phyloP scores from a whole-genome alignment of 176 grass and related monocot genomes.

The Urochloa ruziziensis region DNA sequence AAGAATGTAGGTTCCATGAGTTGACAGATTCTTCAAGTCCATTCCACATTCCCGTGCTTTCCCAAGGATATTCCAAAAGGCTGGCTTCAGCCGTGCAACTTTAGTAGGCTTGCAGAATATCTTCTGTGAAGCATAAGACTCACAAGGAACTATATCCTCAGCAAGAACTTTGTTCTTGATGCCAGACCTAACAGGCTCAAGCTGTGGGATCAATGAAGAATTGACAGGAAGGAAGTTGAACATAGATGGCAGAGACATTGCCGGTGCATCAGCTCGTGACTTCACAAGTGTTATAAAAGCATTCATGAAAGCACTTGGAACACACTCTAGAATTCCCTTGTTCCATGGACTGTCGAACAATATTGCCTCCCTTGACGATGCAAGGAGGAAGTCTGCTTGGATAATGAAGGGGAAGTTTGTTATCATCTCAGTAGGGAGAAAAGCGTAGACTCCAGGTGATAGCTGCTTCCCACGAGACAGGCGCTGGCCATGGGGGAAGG shows the following conservation, averaged over 20 bases:
- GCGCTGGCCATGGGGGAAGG: conserved; percentile 49
- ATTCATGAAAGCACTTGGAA: conserved; percentile 67
- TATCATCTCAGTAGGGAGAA: conserved; percentile 78
- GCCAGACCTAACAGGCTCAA: conserved; percentile 47
- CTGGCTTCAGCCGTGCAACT: conserved; percentile 39
- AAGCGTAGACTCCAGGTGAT: conserved; percentile 57
- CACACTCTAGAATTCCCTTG: conserved; percentile 70
- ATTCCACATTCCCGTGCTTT: conserved; percentile 36
- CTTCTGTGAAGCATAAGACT: conserved; percentile 12
- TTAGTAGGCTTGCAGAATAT: conserved; percentile 57
- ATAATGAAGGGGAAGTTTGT: conserved; percentile 77
- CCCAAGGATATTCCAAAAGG: conserved; percentile 57
- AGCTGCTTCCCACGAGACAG: conserved; percentile 36
- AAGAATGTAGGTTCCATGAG: conserved; percentile 58
- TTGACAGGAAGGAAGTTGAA: conserved; percentile 17
- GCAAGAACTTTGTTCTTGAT: conserved; percentile 56
- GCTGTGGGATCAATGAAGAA: conserved; percentile 33
- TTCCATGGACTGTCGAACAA: conserved; percentile 66
- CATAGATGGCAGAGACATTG: conserved; percentile 25
- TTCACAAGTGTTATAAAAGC: conserved; percentile 58
- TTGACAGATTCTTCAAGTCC: conserved; percentile 44
- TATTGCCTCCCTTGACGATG: conserved; percentile 69
- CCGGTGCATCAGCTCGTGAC: conserved; percentile 26
- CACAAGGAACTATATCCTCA: conserved; percentile 65
- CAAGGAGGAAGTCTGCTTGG: conserved; percentile 77